These are phyloP conservation scores for Nemania sp. DNA, from an alignment of 2,329 filamentous ascomycete species.

Conservation along the genomic window DNA sequence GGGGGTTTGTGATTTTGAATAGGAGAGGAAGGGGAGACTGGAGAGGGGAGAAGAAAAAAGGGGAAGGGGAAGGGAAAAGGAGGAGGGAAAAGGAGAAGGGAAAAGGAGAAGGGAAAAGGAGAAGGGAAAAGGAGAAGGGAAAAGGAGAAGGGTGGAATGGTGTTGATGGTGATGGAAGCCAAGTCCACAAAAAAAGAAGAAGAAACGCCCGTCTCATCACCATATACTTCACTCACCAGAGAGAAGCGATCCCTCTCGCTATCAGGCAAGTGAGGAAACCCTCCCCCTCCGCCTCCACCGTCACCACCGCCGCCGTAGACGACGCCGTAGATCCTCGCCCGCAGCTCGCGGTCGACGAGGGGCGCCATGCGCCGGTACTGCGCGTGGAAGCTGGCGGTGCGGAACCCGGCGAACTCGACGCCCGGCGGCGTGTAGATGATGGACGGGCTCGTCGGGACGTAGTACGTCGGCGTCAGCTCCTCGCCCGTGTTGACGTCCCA, in stretches of 20 bases:
- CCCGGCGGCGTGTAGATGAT: slow-evolving; percentile 35
- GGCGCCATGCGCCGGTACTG: slow-evolving; percentile 43
- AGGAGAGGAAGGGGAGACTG: too few relatives aligned
- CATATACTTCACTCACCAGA: slow-evolving; percentile 32
- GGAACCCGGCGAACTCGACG: slow-evolving; percentile 22
- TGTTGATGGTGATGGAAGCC: too few relatives aligned
- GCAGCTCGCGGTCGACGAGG: slow-evolving; percentile 31
- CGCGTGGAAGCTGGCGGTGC: slow-evolving; percentile 28
- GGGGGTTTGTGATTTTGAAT: too few relatives aligned
- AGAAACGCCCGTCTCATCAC: too few relatives aligned
- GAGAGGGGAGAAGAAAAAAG: too few relatives aligned
- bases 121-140: neutral
- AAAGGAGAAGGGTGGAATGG: too few relatives aligned
- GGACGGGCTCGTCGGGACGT: slow-evolving; percentile 33
- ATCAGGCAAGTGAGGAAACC: neutral
- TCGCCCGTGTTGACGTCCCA: slow-evolving; percentile 36
- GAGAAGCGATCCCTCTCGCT: slow-evolving; percentile 27
- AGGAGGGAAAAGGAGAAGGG: neutral
- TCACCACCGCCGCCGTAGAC: too few relatives aligned
- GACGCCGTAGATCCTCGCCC: slow-evolving; percentile 26
- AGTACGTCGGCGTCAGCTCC: slow-evolving; percentile 34
- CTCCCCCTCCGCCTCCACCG: too few relatives aligned
- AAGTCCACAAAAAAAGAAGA: too few relatives aligned
- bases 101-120: neutral
- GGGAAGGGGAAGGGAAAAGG: neutral